These are phyloP conservation scores for Schwanniomyces occidentalis DNA, from an alignment of 805 yeast genomes.

Conservation along the genomic window DNA sequence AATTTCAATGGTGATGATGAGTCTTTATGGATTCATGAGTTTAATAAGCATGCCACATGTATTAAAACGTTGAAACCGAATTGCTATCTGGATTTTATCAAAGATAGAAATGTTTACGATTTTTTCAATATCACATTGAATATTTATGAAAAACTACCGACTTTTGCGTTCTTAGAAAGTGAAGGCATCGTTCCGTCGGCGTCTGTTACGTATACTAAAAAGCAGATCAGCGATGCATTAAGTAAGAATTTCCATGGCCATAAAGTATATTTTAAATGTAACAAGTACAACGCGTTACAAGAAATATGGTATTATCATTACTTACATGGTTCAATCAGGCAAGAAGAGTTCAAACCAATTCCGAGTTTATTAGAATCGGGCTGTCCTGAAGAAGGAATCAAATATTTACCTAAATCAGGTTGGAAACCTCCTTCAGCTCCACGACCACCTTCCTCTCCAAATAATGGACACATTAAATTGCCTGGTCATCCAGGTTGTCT, in stretches of 20 bases:
- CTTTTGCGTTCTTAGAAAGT: slow-evolving; percentile 32
- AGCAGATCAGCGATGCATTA: slow-evolving; percentile 34
- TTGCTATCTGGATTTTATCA: slow-evolving; percentile 29
- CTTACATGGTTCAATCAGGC: slow-evolving; percentile 68
- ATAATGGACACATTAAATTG: slow-evolving; percentile 43
- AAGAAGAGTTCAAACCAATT: slow-evolving; percentile 61
- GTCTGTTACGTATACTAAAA: slow-evolving; percentile 31
- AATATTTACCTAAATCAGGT: slow-evolving; percentile 65
- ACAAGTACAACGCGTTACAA: slow-evolving; percentile 41
- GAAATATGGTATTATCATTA: slow-evolving; percentile 85
- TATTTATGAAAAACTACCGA: slow-evolving; percentile 34
- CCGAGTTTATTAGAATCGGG: slow-evolving; percentile 55
- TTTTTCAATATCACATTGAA: slow-evolving; percentile 30
- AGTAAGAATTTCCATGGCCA: slow-evolving; percentile 29
- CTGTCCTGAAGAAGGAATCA: slow-evolving; percentile 72
- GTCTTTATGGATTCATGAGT: slow-evolving; percentile 43
- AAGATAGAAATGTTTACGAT: slow-evolving; percentile 27
- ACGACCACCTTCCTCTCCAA: slow-evolving; percentile 15
- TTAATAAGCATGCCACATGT: slow-evolving; percentile 46
- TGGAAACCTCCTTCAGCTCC: slow-evolving; percentile 22
- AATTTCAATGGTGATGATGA: slow-evolving; percentile 34
- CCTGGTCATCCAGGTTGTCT: slow-evolving; percentile 67
- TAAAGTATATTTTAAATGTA: slow-evolving; percentile 38
- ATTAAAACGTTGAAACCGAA: slow-evolving; percentile 36
- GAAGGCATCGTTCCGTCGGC: slow-evolving; percentile 39